These are phyloP conservation scores for Aspergillus phoenicis DNA, from an alignment of 2,329 filamentous ascomycete species.

Conservation along the genomic window DNA sequence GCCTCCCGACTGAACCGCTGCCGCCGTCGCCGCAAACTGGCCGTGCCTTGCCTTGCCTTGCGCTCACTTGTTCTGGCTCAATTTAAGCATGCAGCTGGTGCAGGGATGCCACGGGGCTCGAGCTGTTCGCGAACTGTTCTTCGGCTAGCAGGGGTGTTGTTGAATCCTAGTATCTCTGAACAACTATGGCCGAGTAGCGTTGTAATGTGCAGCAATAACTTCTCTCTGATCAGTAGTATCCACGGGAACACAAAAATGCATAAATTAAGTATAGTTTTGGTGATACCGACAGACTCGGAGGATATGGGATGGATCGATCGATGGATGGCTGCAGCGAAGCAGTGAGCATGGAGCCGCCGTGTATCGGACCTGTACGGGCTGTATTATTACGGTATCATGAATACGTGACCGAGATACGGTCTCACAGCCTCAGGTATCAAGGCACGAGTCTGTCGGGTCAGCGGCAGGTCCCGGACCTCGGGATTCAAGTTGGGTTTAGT, in stretches of 20 bases:
- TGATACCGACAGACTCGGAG: no score
- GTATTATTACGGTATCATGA: background rate
- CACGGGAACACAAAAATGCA: no score
- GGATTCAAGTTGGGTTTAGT: background rate
- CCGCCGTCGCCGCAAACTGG: background rate
- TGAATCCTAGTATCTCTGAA: background rate
- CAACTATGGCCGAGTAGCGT: no score
- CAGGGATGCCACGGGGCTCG: background rate
- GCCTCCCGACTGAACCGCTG: slow-evolving; percentile 3
- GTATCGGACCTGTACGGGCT: background rate
- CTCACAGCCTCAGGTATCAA: background rate
- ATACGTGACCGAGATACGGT: background rate
- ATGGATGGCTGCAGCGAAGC: background rate
- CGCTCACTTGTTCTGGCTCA: background rate
- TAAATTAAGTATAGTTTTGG: no score
- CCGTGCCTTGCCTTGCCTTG: background rate
- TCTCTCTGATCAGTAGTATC: no score
- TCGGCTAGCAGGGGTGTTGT: background rate
- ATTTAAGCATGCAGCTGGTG: slow-evolving; percentile 12
- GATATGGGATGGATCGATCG: background rate
- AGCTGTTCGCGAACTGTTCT: background rate
- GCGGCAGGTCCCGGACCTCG: background rate
- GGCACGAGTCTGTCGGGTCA: background rate
- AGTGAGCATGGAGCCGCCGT: background rate
- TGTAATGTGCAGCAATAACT: no score